Conservation (phyloP, 768 basidiomycete genomes). For the Amanita pseudoporphyria region DNA sequence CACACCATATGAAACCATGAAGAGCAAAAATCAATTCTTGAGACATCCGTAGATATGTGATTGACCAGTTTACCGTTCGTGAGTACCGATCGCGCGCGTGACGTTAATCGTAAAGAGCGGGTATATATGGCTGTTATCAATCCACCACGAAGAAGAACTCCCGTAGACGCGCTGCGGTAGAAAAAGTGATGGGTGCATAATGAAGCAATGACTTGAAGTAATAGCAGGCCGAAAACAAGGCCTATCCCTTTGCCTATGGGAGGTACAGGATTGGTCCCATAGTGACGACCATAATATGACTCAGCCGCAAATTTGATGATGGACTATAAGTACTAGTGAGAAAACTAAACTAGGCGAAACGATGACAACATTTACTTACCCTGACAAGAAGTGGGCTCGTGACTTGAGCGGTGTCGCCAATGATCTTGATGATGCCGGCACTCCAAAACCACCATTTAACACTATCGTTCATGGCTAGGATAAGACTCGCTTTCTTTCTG, state of each 20-base stretch:
- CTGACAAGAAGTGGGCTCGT: constrained; percentile 74
- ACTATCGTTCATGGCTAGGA: constrained; percentile 66
- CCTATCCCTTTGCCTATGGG: constrained; percentile 57
- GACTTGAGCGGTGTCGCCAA: constrained; percentile 66
- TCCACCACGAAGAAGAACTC: constrained; percentile 75
- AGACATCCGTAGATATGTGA: constrained; percentile 89
- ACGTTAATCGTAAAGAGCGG: constrained; percentile 65
- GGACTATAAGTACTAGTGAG: constrained; percentile 29
- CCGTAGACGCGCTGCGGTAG: constrained; percentile 62
- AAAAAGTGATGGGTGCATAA: constrained; percentile 77
- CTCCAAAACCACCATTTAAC: constrained; percentile 76
- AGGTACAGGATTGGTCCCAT: constrained; percentile 26
- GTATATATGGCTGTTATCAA: constrained; percentile 84
- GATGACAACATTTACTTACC: constrained; percentile 25
- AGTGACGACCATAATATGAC: constrained; percentile 42
- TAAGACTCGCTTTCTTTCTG: constrained; percentile 50
- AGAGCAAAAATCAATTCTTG: constrained; percentile 82
- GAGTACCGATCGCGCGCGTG: constrained; percentile 68
- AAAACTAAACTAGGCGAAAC: background rate
- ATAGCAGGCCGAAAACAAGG: constrained; percentile 58
- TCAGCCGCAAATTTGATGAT: constrained; percentile 62
- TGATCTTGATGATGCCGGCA: constrained; percentile 45
- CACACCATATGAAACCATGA: constrained; percentile 67
- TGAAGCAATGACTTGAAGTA: constrained; percentile 57
- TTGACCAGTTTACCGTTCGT: constrained; percentile 88